phyloP scores from a whole-genome alignment of 176 grass and related monocot species.

The Triticum turgidum region DNA sequence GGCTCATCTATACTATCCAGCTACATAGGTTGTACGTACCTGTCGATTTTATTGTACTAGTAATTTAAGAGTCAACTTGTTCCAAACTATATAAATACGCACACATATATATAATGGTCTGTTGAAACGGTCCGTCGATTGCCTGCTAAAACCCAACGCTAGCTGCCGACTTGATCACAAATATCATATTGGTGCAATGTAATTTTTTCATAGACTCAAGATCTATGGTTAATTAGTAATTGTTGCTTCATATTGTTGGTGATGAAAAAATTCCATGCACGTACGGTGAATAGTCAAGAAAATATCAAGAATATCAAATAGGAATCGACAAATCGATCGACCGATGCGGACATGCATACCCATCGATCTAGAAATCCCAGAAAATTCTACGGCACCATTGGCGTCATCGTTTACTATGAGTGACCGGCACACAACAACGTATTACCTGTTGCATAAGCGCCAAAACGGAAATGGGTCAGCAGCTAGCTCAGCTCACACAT shows the following conservation, averaged over 20 bases:
- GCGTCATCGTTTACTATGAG: constrained; percentile 24
- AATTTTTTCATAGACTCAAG: too few relatives aligned
- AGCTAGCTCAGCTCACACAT: not conserved
- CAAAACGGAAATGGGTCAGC: not conserved
- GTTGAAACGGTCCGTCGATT: not conserved
- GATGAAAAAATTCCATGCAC: not conserved
- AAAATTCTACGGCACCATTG: constrained; percentile 26
- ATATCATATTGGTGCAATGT: not conserved
- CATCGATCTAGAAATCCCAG: constrained; percentile 28
- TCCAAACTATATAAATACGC: constrained; percentile 6
- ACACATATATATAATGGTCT: not conserved
- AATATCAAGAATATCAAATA: not conserved
- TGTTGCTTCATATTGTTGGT: too few relatives aligned
- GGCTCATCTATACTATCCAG: not conserved
- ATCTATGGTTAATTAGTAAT: too few relatives aligned
- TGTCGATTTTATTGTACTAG: constrained; percentile 23
- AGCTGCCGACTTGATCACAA: not conserved
- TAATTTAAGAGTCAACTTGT: constrained; percentile 35
- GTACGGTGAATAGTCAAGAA: not conserved
- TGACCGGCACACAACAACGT: constrained; percentile 15
- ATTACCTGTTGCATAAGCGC: not conserved
- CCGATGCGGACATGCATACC: constrained; percentile 1
- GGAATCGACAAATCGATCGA: not conserved
- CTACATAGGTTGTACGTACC: not conserved
- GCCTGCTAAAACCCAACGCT: constrained; percentile 25